A percentile compares a stretch with the other conserved stretches of the same genome.
Conservation (phyloP, 768 basidiomycete species). For the Lepiota venenata region DNA sequence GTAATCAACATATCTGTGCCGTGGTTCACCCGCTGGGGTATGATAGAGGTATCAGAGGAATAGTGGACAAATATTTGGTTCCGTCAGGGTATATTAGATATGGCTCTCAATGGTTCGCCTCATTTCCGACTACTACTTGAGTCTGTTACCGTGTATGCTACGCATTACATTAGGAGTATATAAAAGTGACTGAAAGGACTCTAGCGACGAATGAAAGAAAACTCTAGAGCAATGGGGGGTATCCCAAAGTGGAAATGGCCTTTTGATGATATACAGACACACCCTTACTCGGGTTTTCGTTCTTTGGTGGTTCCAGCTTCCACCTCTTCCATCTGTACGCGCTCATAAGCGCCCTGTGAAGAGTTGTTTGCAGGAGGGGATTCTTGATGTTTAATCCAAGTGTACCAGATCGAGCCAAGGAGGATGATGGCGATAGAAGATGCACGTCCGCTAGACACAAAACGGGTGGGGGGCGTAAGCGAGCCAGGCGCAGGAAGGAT, state of each 20-base stretch:
- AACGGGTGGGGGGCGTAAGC: slow-evolving; percentile 1
- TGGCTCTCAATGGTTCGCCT: too few relatives aligned
- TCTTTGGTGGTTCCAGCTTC: slow-evolving; percentile 40
- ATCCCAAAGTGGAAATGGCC: not conserved
- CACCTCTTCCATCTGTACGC: slow-evolving; percentile 59
- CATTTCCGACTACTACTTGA: too few relatives aligned
- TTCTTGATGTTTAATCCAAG: slow-evolving; percentile 83
- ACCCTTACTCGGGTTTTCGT: slow-evolving; percentile 6
- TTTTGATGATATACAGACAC: not conserved
- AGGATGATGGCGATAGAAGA: slow-evolving; percentile 82
- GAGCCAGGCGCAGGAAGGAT: not conserved
- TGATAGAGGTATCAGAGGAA: too few relatives aligned
- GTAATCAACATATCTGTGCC: too few relatives aligned
- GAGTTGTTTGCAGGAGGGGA: slow-evolving; percentile 25
- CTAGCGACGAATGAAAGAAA: too few relatives aligned
- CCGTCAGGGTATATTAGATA: too few relatives aligned
- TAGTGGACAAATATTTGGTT: too few relatives aligned
- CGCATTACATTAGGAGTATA: not conserved
- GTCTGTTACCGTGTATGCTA: too few relatives aligned
- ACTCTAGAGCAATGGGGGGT: too few relatives aligned
- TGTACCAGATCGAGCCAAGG: slow-evolving; percentile 79
- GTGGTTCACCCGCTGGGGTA: too few relatives aligned
- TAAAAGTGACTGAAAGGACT: not conserved
- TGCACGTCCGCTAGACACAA: slow-evolving; percentile 67
- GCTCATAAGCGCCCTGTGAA: slow-evolving; percentile 47